Conservation (phyloP, 495 filamentous ascomycete species). For the Podospora bellae-mahoneyi region DNA sequence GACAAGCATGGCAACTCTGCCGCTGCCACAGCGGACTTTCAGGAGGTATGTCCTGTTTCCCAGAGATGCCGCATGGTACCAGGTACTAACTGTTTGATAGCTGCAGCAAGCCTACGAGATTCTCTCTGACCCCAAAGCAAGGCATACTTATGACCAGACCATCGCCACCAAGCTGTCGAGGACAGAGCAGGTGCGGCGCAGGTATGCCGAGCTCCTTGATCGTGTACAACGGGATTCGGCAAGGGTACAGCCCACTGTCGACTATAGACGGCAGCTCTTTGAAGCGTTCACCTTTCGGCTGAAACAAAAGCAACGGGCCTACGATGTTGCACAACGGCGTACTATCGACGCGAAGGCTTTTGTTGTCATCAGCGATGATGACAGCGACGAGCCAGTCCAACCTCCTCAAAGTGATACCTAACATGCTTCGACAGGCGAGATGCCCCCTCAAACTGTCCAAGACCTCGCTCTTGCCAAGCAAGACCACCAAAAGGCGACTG, state of each 20-base stretch:
- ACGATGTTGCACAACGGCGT: background rate
- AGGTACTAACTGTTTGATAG: background rate
- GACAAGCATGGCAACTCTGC: background rate
- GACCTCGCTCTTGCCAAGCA: background rate
- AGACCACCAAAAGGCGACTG: background rate
- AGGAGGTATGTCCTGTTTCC: background rate
- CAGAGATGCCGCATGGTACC: background rate
- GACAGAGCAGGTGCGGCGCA: background rate
- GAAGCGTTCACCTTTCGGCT: background rate
- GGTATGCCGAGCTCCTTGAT: background rate
- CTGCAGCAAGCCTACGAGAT: background rate
- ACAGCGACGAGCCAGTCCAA: background rate
- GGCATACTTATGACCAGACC: background rate
- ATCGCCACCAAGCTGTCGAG: background rate
- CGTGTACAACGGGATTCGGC: background rate
- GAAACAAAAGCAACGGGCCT: background rate
- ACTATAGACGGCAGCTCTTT: background rate
- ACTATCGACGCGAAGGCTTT: background rate
- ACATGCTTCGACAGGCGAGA: background rate
- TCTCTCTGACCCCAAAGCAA: background rate
- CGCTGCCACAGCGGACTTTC: background rate
- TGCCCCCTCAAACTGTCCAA: background rate
- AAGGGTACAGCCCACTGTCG: background rate
- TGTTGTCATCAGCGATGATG: background rate
- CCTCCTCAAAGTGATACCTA: background rate